These are phyloP conservation scores for Glycyrrhiza uralensis DNA, from an alignment of 306 rosid genomes.

Conservation along the genomic window DNA sequence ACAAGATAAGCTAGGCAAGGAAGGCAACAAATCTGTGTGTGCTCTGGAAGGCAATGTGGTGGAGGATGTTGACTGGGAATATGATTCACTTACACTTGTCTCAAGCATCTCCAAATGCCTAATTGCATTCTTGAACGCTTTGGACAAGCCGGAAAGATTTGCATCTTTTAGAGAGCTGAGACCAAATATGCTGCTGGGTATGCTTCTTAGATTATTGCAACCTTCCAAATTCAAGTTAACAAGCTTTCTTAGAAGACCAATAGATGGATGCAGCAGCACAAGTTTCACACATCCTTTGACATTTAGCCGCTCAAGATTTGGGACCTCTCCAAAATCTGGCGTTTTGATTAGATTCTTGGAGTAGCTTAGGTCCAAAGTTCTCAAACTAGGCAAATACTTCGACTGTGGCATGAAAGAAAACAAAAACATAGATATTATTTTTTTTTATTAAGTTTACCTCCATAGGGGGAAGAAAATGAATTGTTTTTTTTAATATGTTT, in stretches of 20 bases:
- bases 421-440: not conserved
- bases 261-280: not conserved
- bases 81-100: too few species aligned
- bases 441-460: not conserved
- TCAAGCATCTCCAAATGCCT: too few species aligned
- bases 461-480: not conserved
- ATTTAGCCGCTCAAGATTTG: not conserved
- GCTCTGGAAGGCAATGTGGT: too few species aligned
- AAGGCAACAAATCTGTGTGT: not conserved
- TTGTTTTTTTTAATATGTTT: too few species aligned
- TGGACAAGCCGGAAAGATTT: not conserved
- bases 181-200: not conserved
- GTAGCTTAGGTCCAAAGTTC: not conserved
- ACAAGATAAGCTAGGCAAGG: not conserved
- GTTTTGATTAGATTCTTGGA: not conserved
- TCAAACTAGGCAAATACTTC: too few species aligned
- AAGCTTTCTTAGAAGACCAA: not conserved
- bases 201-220: too few species aligned
- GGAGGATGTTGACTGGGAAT: too few species aligned
- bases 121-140: not conserved
- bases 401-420: not conserved
- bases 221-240: too few species aligned
- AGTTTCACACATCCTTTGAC: not conserved
- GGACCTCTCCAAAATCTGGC: not conserved
- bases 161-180: not conserved